Conservation (phyloP, 306 rosid genomes). For the Quercus engelmannii region DNA sequence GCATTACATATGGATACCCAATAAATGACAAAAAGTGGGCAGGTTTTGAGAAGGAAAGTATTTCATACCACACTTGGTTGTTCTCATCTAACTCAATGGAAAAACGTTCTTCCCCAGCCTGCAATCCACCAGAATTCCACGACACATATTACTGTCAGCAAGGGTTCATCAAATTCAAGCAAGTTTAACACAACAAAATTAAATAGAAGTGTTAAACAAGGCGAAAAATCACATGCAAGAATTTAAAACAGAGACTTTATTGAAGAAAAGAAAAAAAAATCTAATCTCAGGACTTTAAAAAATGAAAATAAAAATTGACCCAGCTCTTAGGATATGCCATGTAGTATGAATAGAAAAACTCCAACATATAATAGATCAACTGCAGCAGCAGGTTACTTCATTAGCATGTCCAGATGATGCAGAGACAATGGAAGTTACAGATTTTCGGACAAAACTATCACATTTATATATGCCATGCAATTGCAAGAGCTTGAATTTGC, state of each 20-base stretch:
- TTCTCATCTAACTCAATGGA: conserved; percentile 77
- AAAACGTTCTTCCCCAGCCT: conserved; percentile 97
- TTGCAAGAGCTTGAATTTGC: not conserved
- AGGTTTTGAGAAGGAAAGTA: conserved; percentile 88
- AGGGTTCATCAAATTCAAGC: not conserved
- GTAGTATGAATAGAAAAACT: not conserved
- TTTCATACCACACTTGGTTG: conserved; percentile 86
- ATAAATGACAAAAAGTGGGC: conserved; percentile 68
- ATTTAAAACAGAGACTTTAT: not conserved
- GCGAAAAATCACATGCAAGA: not conserved
- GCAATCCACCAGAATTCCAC: conserved; percentile 19
- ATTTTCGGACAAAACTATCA: too few relatives aligned
- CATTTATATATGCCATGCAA: too few relatives aligned
- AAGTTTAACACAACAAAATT: not conserved
- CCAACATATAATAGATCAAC: not conserved
- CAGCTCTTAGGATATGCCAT: not conserved
- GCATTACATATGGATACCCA: conserved; percentile 78
- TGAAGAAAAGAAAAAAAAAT: too few relatives aligned
- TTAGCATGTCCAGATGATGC: not conserved
- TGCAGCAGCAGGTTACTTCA: not conserved
- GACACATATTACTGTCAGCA: not conserved
- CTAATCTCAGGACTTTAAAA: too few relatives aligned
- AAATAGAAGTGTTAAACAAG: not conserved
- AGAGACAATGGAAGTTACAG: not conserved
- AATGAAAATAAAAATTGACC: too few relatives aligned